Evolutionary conservation across 768 basidiomycete species (phyloP).

Genomic region (Steccherinum ochraceum): DNA sequence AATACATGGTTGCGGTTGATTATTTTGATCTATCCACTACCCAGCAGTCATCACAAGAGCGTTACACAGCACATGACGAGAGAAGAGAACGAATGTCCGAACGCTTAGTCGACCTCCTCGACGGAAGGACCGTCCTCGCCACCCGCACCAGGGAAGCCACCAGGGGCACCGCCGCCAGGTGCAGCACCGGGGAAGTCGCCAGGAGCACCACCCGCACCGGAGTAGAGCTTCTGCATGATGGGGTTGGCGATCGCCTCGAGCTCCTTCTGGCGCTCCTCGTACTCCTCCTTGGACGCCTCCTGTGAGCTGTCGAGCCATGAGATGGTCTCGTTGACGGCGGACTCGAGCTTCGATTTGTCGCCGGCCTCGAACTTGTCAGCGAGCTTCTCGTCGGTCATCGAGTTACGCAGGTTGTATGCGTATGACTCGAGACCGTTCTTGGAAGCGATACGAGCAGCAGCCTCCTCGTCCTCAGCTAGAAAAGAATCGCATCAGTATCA

Average conservation of each 20-base stretch:
- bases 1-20: conserved; percentile 10
- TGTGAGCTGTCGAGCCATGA: conserved; percentile 81
- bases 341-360: conserved; percentile 81
- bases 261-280: conserved; percentile 90
- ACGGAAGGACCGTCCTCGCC: conserved; percentile 86
- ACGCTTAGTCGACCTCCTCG: conserved; percentile 77
- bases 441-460: conserved; percentile 71
- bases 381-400: conserved; percentile 78
- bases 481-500: conserved; percentile 11
- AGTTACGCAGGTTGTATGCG: conserved; percentile 91
- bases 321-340: conserved; percentile 78
- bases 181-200: conserved; percentile 41
- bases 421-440: conserved; percentile 96
- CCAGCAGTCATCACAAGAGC: conserved; percentile 9
- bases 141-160: conserved; percentile 50
- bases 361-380: conserved; percentile 80
- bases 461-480: conserved; percentile 79
- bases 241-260: conserved; percentile 76
- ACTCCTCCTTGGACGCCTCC: conserved; percentile 91
- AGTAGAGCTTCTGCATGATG: conserved; percentile 69
- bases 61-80: conserved; percentile 5
- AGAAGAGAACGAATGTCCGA: conserved; percentile 1
- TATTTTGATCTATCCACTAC: conserved; percentile 10
- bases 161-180: conserved; percentile 34
- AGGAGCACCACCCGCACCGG: conserved; percentile 45